phyloP scores from a whole-genome alignment of 2,329 filamentous ascomycete species.

The Alternaria consortialis region DNA sequence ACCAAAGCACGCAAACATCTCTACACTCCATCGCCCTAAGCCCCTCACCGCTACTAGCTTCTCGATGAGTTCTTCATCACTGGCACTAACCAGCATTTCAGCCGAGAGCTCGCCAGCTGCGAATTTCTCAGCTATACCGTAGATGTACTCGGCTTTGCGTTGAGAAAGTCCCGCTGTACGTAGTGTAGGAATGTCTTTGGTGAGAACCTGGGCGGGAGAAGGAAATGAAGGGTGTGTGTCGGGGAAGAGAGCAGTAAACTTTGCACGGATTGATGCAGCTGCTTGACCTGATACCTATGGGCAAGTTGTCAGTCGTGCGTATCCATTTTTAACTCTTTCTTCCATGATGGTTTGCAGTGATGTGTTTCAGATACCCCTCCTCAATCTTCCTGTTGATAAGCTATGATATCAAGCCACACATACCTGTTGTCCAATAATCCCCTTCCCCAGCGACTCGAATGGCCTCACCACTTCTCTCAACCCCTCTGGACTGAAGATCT shows the following conservation, averaged over 20 bases:
- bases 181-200: constrained; percentile 68
- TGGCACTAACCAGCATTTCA: constrained; percentile 76
- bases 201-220: constrained; percentile 75
- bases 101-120: constrained; percentile 76
- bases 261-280: constrained; percentile 85
- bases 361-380: not conserved
- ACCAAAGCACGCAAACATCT: constrained; percentile 93
- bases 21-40: constrained; percentile 87
- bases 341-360: not conserved
- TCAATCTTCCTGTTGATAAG: not conserved
- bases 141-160: constrained; percentile 94
- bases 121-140: constrained; percentile 86
- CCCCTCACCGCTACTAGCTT: constrained; percentile 86
- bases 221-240: constrained; percentile 67
- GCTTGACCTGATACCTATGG: constrained; percentile 82
- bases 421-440: constrained; percentile 91
- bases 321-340: not conserved
- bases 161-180: constrained; percentile 89
- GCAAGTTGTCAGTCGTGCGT: not conserved
- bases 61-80: constrained; percentile 86
- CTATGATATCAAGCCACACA: constrained; percentile 3
- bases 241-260: constrained; percentile 64
- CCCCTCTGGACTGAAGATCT: constrained; percentile 80
- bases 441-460: constrained; percentile 81
- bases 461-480: constrained; percentile 88